These are phyloP conservation scores for Cladophialophora psammophila DNA, from an alignment of 2,329 filamentous ascomycete species.

Conservation along the genomic window DNA sequence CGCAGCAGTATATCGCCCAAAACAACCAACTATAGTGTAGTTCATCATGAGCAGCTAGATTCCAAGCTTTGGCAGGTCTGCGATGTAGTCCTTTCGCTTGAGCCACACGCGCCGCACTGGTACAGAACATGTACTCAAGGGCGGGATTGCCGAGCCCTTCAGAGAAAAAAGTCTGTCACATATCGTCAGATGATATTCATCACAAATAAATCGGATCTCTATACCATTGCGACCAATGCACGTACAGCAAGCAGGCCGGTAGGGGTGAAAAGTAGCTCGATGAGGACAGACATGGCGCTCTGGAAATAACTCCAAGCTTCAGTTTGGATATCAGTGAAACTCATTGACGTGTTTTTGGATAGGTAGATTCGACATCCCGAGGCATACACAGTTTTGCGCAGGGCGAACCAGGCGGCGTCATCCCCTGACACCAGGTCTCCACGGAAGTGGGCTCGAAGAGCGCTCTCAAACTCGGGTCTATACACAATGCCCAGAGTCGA, in stretches of 20 bases:
- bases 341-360: background rate
- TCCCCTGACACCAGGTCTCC: background rate
- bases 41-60: background rate
- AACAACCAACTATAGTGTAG: constrained; percentile 19
- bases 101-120: constrained; percentile 15
- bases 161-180: constrained; percentile 13
- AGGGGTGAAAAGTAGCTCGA: constrained; percentile 11
- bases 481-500: constrained; percentile 8
- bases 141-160: constrained; percentile 23
- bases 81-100: constrained; percentile 21
- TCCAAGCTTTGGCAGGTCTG: background rate
- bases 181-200: background rate
- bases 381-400: constrained; percentile 22
- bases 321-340: constrained; percentile 8
- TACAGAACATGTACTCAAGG: constrained; percentile 18
- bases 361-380: constrained; percentile 15
- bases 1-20: constrained; percentile 25
- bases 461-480: constrained; percentile 7
- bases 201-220: background rate
- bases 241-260: constrained; percentile 8
- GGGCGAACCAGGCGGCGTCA: constrained; percentile 20
- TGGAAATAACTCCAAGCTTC: constrained; percentile 20
- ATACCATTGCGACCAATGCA: constrained; percentile 18
- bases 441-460: constrained; percentile 7
- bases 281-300: constrained; percentile 17